phyloP scores from a whole-genome alignment of 2,329 filamentous ascomycete genomes.

The Neonectria hederae region DNA sequence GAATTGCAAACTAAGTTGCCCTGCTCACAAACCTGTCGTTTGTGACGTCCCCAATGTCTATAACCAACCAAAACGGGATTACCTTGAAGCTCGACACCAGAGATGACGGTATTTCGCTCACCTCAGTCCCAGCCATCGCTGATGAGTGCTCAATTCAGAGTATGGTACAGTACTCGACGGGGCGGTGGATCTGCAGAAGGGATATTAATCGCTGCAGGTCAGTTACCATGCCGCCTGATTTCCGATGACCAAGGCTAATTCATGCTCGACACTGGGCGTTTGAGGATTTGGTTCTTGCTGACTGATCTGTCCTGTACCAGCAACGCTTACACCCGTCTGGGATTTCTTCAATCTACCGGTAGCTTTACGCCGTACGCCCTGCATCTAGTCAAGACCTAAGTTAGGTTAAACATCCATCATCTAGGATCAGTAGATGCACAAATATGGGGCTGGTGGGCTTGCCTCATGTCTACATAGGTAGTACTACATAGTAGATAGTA shows the following conservation, averaged over 20 bases:
- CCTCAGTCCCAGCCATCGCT: not conserved
- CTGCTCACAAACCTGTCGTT: too few species aligned
- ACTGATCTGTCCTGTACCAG: not conserved
- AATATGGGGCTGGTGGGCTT: not conserved
- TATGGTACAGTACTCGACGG: not conserved
- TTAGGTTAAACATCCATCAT: not conserved
- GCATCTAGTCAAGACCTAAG: not conserved
- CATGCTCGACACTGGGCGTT: not conserved
- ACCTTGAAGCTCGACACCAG: not conserved
- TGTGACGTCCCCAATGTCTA: too few species aligned
- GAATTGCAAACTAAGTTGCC: too few species aligned
- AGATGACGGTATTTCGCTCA: not conserved
- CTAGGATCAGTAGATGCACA: not conserved
- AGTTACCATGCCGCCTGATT: not conserved
- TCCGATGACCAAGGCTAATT: not conserved
- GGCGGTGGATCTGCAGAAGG: not conserved
- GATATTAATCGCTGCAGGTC: conserved; percentile 1
- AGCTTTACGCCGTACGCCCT: not conserved
- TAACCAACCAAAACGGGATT: not conserved
- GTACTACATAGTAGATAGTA: too few species aligned
- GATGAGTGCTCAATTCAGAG: not conserved
- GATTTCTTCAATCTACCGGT: not conserved
- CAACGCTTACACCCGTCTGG: not conserved
- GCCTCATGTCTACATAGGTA: too few species aligned
- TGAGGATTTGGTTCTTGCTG: not conserved